phyloP scores from a whole-genome alignment of 1,284 basidiomycete genomes.

The Papiliotrema flavescens region DNA sequence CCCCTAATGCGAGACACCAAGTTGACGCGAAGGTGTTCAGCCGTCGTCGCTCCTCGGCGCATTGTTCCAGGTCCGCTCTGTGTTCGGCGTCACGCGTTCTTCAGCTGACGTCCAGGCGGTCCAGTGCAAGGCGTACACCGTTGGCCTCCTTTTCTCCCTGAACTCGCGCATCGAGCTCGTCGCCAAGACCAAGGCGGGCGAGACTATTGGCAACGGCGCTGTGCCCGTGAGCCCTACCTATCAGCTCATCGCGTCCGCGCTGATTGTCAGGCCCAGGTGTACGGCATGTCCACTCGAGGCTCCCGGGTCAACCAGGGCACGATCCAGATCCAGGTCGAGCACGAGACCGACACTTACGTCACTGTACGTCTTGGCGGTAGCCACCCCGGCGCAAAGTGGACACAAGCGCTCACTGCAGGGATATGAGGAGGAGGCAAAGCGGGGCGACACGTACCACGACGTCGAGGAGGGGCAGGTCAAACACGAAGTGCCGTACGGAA shows the following conservation, averaged over 20 bases:
- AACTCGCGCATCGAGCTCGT: slow-evolving; percentile 15
- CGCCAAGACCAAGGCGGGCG: background rate
- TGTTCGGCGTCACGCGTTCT: no score
- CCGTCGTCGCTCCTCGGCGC: slow-evolving; percentile 23
- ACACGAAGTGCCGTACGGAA: background rate
- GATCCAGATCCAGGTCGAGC: slow-evolving; percentile 20
- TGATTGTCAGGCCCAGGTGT: slow-evolving; percentile 6
- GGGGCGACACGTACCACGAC: background rate
- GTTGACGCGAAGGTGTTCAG: no score
- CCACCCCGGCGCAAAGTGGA: no score
- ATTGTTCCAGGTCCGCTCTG: slow-evolving; percentile 13
- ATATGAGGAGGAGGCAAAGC: background rate
- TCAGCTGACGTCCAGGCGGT: slow-evolving; percentile 6
- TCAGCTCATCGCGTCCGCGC: no score
- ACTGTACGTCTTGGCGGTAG: background rate
- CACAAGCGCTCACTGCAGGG: no score
- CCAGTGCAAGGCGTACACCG: slow-evolving; percentile 23
- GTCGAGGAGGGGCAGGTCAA: background rate
- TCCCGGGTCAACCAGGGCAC: background rate
- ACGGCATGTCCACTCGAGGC: slow-evolving; percentile 8
- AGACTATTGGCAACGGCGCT: background rate
- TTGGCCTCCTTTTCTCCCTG: slow-evolving; percentile 24
- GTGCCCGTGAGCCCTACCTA: background rate
- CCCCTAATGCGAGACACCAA: no score
- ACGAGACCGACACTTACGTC: slow-evolving; percentile 24